A percentile compares a stretch with the other conserved stretches of the same genome.
Evolutionary conservation across 345 rosid genomes (phyloP).

Genomic region (Ceriops zippeliana): DNA sequence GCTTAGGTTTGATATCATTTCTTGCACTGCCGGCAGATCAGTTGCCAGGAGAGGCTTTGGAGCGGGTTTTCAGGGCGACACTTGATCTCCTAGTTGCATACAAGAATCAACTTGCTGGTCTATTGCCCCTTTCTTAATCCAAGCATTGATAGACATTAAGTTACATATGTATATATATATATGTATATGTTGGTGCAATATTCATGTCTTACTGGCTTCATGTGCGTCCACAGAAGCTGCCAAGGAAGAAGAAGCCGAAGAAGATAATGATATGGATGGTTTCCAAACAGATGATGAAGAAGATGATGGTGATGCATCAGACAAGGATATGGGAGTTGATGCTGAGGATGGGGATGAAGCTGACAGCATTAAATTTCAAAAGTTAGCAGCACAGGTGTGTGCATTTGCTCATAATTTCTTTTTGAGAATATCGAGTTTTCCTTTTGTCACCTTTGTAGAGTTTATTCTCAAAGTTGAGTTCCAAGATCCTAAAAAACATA

Average conservation of each 20-base stretch:
- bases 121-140: background rate
- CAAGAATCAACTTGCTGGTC: slow-evolving; percentile 96
- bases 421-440: background rate
- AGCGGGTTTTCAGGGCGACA: slow-evolving; percentile 72
- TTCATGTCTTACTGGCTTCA: background rate
- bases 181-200: background rate
- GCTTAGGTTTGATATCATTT: slow-evolving; percentile 88
- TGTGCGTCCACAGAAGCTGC: slow-evolving; percentile 60
- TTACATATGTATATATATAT: too few relatives aligned
- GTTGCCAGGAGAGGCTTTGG: slow-evolving; percentile 82
- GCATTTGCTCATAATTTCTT: slow-evolving; percentile 3
- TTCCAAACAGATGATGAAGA: slow-evolving; percentile 84
- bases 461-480: too few relatives aligned
- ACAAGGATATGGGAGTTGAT: slow-evolving; percentile 92
- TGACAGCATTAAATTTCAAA: slow-evolving; percentile 68
- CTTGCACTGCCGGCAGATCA: slow-evolving; percentile 82
- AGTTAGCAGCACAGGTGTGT: slow-evolving; percentile 86
- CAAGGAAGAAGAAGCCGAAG: slow-evolving; percentile 75
- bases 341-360: slow-evolving; percentile 96
- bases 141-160: too few relatives aligned
- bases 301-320: slow-evolving; percentile 80
- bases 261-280: slow-evolving; percentile 91
- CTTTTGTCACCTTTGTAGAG: background rate
- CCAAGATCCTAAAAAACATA: too few relatives aligned
- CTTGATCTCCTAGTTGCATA: slow-evolving; percentile 88